Evolutionary conservation across 495 filamentous ascomycete genomes (phyloP).

Genomic region (Usnea hakonensis): DNA sequence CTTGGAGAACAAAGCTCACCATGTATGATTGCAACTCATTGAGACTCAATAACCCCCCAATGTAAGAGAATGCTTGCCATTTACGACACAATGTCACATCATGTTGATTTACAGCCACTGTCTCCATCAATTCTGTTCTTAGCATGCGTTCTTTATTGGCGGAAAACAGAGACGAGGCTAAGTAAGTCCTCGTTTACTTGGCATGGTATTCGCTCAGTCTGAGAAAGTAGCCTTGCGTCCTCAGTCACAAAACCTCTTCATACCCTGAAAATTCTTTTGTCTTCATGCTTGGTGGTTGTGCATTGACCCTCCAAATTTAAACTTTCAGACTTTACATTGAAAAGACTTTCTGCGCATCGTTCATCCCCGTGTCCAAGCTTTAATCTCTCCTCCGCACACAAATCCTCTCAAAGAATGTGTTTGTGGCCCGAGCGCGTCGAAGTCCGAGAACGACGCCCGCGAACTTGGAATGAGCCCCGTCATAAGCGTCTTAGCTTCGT

Average conservation of each 20-base stretch:
- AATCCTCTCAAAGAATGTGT: background rate
- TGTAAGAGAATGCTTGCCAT: background rate
- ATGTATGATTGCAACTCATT: too few relatives aligned
- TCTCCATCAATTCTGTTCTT: background rate
- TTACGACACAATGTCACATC: background rate
- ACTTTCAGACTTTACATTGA: background rate
- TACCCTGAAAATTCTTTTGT: background rate
- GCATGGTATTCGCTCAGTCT: background rate
- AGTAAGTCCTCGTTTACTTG: background rate
- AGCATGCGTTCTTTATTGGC: background rate
- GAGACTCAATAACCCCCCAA: background rate
- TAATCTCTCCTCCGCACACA: background rate
- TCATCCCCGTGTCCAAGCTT: background rate
- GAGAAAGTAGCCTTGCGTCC: background rate
- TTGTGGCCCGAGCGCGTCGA: conserved; percentile 15
- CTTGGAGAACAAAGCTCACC: background rate
- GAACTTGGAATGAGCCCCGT: conserved; percentile 20
- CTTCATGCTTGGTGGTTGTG: background rate
- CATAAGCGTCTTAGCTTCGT: conserved; percentile 21
- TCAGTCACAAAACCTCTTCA: background rate
- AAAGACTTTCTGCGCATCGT: background rate
- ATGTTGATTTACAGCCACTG: background rate
- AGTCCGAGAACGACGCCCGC: conserved; percentile 22
- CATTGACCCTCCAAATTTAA: background rate
- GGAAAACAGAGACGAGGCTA: background rate